phyloP scores from a whole-genome alignment of 1,284 basidiomycete species.

The Apiotrichum akiyoshidainum region DNA sequence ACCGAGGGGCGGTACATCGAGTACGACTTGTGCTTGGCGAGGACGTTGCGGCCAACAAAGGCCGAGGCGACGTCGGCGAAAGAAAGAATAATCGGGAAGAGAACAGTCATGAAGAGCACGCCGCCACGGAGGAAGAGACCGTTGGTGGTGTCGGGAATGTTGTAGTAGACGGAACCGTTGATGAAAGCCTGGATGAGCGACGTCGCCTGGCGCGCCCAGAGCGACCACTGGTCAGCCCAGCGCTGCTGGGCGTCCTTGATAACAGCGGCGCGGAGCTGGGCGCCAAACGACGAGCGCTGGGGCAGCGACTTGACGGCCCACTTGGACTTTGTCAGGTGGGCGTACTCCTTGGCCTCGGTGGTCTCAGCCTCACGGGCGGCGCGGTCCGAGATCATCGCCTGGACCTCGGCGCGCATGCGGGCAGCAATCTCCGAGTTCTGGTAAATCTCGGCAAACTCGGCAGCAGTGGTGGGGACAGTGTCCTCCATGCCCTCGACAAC shows the following conservation, averaged over 20 bases:
- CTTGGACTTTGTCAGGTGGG: slow-evolving; percentile 30
- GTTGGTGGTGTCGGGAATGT: slow-evolving; percentile 60
- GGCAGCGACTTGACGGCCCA: slow-evolving; percentile 19
- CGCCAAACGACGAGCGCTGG: slow-evolving; percentile 29
- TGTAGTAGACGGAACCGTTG: slow-evolving; percentile 72
- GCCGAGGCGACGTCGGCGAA: slow-evolving; percentile 68
- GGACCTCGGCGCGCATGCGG: slow-evolving; percentile 38
- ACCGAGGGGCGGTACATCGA: slow-evolving; percentile 51
- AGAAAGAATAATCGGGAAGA: slow-evolving; percentile 54
- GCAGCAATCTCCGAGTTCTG: slow-evolving; percentile 30
- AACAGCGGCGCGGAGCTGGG: slow-evolving; percentile 40
- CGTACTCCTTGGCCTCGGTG: slow-evolving; percentile 17
- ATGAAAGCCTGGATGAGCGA: slow-evolving; percentile 38
- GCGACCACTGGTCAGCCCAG: slow-evolving; percentile 35
- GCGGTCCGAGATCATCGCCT: slow-evolving; percentile 28
- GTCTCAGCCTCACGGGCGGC: slow-evolving; percentile 26
- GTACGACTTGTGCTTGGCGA: slow-evolving; percentile 56
- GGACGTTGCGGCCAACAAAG: slow-evolving; percentile 69
- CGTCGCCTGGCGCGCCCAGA: slow-evolving; percentile 40
- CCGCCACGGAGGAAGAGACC: slow-evolving; percentile 71
- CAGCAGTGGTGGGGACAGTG: slow-evolving; percentile 59
- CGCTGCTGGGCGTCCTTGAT: slow-evolving; percentile 43
- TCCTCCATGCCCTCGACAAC: slow-evolving; percentile 54
- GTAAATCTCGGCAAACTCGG: slow-evolving; percentile 56
- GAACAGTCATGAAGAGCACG: slow-evolving; percentile 53